Conservation (phyloP, 106 monocot species). For the Acanthochlamys bracteata region DNA sequence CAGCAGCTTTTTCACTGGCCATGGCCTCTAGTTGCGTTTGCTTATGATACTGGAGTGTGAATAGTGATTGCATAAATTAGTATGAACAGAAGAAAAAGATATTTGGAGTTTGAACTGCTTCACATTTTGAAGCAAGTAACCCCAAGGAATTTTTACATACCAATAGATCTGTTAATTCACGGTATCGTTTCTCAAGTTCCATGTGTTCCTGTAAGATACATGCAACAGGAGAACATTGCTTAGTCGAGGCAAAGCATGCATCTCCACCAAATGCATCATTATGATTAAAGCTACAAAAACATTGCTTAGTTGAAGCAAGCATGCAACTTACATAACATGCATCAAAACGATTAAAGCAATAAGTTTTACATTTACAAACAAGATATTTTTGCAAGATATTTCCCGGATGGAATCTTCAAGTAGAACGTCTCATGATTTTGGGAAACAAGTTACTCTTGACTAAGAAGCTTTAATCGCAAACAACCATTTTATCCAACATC, state of each 20-base stretch:
- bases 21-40: constrained; percentile 96
- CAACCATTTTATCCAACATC: too few relatives aligned
- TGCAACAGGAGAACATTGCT: background rate
- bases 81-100: background rate
- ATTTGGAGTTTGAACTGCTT: background rate
- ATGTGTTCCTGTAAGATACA: constrained; percentile 72
- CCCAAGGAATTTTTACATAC: constrained; percentile 26
- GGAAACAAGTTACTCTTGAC: too few relatives aligned
- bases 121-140: background rate
- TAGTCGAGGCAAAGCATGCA: background rate
- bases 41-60: constrained; percentile 78
- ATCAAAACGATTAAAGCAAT: too few relatives aligned
- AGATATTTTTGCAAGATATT: too few relatives aligned
- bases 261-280: too few relatives aligned
- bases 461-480: too few relatives aligned
- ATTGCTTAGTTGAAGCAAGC: too few relatives aligned
- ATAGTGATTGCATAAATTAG: constrained; percentile 1
- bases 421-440: too few relatives aligned
- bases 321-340: too few relatives aligned
- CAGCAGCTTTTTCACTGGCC: constrained; percentile 94
- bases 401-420: too few relatives aligned
- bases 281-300: too few relatives aligned
- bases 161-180: constrained; percentile 91
- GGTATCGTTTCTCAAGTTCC: constrained; percentile 94
- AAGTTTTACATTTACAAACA: too few relatives aligned